Conservation (phyloP, 352 stramenopile genomes). For the Pythium brassicae region DNA sequence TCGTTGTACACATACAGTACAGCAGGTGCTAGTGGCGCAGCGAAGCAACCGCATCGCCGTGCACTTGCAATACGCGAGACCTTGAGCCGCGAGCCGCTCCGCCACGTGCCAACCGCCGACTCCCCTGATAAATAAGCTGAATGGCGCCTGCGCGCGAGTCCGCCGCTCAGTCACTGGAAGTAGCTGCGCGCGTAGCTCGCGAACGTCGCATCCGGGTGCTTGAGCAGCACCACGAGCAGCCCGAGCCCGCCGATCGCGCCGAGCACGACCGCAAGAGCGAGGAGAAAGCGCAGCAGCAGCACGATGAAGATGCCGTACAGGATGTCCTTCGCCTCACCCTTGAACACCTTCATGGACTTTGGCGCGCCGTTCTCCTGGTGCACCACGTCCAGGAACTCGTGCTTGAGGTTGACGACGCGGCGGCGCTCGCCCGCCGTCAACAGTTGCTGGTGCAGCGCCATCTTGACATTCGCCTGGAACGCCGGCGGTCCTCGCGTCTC, state of each 20-base stretch:
- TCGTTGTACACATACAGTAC: too few species aligned
- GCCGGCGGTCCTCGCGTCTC: conserved; percentile 2
- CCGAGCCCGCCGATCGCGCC: conserved; percentile 26
- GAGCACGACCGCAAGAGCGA: conserved; percentile 33
- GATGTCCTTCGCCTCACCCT: conserved; percentile 47
- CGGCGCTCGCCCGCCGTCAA: conserved; percentile 18
- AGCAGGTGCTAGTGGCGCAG: too few species aligned
- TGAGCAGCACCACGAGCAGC: conserved; percentile 31
- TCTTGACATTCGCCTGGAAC: conserved; percentile 19
- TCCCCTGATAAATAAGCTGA: conserved; percentile 11
- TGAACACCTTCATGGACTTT: conserved; percentile 58
- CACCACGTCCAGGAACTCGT: conserved; percentile 27
- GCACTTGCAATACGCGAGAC: too few species aligned
- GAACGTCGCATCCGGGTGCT: conserved; percentile 26
- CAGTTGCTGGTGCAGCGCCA: conserved; percentile 16
- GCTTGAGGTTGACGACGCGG: conserved; percentile 25
- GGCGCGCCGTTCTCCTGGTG: conserved; percentile 41
- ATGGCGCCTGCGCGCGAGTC: neutral
- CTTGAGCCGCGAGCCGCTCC: too few species aligned
- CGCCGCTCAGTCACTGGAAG: conserved; percentile 3
- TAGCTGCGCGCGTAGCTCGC: conserved; percentile 20
- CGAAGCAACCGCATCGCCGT: too few species aligned
- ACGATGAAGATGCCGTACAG: conserved; percentile 59
- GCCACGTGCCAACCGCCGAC: neutral
- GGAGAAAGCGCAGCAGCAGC: conserved; percentile 47